Evolutionary conservation across 129 eudicot species (phyloP), one percentile per base, ranked within the genome.

Genomic region (Gnaphalium uliginosum): DNA sequence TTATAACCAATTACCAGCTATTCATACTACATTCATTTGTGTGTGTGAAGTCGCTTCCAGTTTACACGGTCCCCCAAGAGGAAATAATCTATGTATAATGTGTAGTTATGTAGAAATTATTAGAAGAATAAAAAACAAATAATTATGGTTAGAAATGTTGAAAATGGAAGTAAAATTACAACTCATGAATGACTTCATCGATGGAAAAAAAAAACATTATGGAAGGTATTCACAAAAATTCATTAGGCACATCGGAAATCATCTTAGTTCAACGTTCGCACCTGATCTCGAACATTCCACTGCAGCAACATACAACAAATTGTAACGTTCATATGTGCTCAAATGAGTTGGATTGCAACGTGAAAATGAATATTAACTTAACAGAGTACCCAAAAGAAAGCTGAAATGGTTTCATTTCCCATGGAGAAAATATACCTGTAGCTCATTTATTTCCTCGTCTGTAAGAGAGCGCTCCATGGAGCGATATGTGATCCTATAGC

Each of bases 401-500:
- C 0, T 4, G 9, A 37, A 24, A 60, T 0, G 2, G 4, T 6
- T 27, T 66, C 18, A 66, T n/a, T 11, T 35, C 71, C 10, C 4
- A 7, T 59, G 32, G 48, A 15, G 46, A 61, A 61, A 74, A 43
- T 26, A 41, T 43, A 90, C 97, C 98, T 94, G 98, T 68, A 94
- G 78, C 64, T 87, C 91, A 66, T 93, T 93, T 25, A 88, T 90
- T 80, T 93, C 98, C 72, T 88, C 98, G 17, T 93, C 88, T 43
- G 96, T 90, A 39, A 93, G 91, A 75, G 96, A 88, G 10, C 97
- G 96, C 81, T 88, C 98, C 98, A 93, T 90, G 68, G 96, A 93
- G 66, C 98, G 88, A 75, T 83, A 93, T 59, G 93, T 85, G 76
- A 90, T 90, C 81, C 96, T 78, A 65, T 94, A 94, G 68, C 98